A percentile compares a stretch with the other conserved stretches of the same genome.
These are phyloP conservation scores for Monascus purpureus DNA, from an alignment of 495 filamentous ascomycete species.

Conservation along the genomic window DNA sequence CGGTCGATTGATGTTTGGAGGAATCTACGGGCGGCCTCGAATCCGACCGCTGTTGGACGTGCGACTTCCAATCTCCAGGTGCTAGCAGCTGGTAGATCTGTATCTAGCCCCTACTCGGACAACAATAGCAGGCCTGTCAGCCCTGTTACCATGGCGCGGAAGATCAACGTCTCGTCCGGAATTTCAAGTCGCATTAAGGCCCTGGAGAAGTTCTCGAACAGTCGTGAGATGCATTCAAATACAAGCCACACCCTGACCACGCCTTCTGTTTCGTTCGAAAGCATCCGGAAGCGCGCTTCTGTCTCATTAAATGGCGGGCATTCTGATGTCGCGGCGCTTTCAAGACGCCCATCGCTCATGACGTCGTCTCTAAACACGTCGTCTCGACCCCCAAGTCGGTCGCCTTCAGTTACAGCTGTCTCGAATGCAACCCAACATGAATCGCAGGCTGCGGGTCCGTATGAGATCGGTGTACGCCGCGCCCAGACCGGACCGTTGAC, in stretches of 20 bases:
- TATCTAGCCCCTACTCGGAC: constrained; percentile 22
- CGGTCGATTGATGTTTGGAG: constrained; percentile 19
- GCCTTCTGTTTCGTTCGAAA: constrained; percentile 26
- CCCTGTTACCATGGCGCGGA: constrained; percentile 45
- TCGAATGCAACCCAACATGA: background rate
- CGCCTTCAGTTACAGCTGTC: background rate
- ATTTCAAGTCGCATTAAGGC: constrained; percentile 87
- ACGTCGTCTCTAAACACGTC: constrained; percentile 10
- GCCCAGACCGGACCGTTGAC: too few relatives aligned
- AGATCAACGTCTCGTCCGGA: constrained; percentile 69
- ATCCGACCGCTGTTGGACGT: constrained; percentile 21
- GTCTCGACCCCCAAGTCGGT: constrained; percentile 14
- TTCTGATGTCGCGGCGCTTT: constrained; percentile 5
- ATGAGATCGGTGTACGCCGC: too few relatives aligned
- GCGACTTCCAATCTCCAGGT: constrained; percentile 23
- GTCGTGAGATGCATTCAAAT: constrained; percentile 23
- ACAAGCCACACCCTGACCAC: constrained; percentile 8
- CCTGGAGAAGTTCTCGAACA: constrained; percentile 56
- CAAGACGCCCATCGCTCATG: constrained; percentile 6
- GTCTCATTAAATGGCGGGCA: constrained; percentile 15
- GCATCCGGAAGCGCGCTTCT: constrained; percentile 29
- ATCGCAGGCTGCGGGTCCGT: background rate
- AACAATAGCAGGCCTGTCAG: constrained; percentile 9
- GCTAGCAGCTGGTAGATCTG: constrained; percentile 22
- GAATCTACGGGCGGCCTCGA: constrained; percentile 39